Evolutionary conservation across 768 basidiomycete genomes (phyloP).

Genomic region (Trametes gibbosa): DNA sequence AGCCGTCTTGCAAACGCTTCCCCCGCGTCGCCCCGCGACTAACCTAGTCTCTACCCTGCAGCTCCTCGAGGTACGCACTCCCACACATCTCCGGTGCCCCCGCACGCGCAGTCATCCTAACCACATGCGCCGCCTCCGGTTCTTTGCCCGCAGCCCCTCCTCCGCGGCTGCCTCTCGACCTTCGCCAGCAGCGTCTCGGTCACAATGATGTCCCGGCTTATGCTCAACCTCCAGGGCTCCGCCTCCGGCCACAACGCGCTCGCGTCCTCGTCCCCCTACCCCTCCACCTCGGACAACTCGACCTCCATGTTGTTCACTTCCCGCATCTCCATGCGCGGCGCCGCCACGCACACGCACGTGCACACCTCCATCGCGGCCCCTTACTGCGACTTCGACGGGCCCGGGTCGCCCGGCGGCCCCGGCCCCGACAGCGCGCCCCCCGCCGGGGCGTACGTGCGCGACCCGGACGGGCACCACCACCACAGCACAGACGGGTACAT

Average conservation of each 20-base stretch:
- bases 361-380: not conserved
- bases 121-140: not conserved
- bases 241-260: slow-evolving; percentile 20
- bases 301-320: slow-evolving; percentile 25
- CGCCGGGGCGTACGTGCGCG: slow-evolving; percentile 12
- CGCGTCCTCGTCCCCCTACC: slow-evolving; percentile 5
- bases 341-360: not conserved
- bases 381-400: not conserved
- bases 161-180: slow-evolving; percentile 47
- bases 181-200: slow-evolving; percentile 53
- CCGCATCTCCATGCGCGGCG: slow-evolving; percentile 15
- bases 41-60: not conserved
- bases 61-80: slow-evolving; percentile 23
- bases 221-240: slow-evolving; percentile 51
- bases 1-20: slow-evolving; percentile 1
- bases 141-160: slow-evolving; percentile 35
- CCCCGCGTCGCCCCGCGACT: not conserved
- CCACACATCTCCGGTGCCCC: slow-evolving; percentile 27
- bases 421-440: too few relatives aligned
- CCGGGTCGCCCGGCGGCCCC: too few relatives aligned
- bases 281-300: slow-evolving; percentile 12
- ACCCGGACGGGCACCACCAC: not conserved
- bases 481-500: slow-evolving; percentile 1
- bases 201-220: slow-evolving; percentile 52
- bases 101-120: not conserved